Evolutionary conservation across 495 filamentous ascomycete genomes (phyloP).

Genomic region (Aspergillus homomorphus): DNA sequence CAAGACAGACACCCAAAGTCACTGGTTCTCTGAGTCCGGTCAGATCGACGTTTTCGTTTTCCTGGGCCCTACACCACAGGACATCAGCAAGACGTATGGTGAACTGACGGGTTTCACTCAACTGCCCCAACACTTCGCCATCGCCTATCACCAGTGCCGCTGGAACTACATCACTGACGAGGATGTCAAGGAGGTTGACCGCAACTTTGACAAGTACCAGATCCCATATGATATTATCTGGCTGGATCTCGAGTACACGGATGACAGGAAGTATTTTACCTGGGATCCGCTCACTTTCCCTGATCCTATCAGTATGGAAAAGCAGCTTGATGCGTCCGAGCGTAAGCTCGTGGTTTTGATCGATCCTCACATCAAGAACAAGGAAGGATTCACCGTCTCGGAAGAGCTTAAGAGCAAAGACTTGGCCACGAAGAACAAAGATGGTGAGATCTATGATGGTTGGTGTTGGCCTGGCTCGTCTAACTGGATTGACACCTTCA

Average conservation of each 20-base stretch:
- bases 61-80: slow-evolving; percentile 78
- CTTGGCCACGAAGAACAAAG: slow-evolving; percentile 82
- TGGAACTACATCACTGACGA: slow-evolving; percentile 99
- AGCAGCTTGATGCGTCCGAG: slow-evolving; percentile 76
- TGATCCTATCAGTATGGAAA: slow-evolving; percentile 81
- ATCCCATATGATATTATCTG: slow-evolving; percentile 99
- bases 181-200: slow-evolving; percentile 92
- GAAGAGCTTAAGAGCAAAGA: slow-evolving; percentile 80
- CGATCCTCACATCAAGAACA: slow-evolving; percentile 96
- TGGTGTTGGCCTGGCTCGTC: slow-evolving; percentile 99
- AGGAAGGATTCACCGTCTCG: slow-evolving; percentile 68
- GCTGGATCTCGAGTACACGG: slow-evolving; percentile 96
- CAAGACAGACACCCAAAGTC: slow-evolving; percentile 77
- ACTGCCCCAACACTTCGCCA: slow-evolving; percentile 85
- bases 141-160: slow-evolving; percentile 94
- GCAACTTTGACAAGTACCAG: slow-evolving; percentile 89
- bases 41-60: slow-evolving; percentile 91
- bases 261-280: slow-evolving; percentile 95
- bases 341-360: slow-evolving; percentile 93
- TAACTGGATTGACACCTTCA: slow-evolving; percentile 94
- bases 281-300: slow-evolving; percentile 87
- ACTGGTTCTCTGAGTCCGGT: slow-evolving; percentile 95
- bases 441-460: slow-evolving; percentile 84
- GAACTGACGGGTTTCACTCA: slow-evolving; percentile 94
- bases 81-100: slow-evolving; percentile 74